Evolutionary conservation across 257 asterid species (phyloP), one percentile per base, ranked within the genome.

Genomic region (Salvia hispanica): DNA sequence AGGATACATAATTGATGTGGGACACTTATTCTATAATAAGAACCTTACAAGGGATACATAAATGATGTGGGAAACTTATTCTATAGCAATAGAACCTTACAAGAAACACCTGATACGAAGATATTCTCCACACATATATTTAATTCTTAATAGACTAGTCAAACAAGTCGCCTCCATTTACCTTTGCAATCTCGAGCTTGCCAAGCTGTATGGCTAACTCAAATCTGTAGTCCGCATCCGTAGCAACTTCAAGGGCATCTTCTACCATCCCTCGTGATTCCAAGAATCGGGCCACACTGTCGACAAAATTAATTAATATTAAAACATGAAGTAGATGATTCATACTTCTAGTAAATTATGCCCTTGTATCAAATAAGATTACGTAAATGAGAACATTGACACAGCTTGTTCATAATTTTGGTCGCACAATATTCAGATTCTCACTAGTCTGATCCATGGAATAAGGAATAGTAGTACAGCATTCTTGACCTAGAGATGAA

Each of bases 181-280:
- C 99, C 96, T 90, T 78, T 9, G 98, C 99, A 77, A 84, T 89
- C 28, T 83, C 96, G 65, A 94, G 87, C 73, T 80, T 89, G 72
- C 98, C 92, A 31, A 94, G 82, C 73, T 91, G 98, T 74, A 94
- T 84, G 76, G 99, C 96, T 34, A 94, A 82, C 79, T 94, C 98
- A 82, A 94, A 94, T 88, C 92, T 86, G 85, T 94, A 91, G 72
- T 94, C 99, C 25, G 95, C 86, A 46, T 89, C 98, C 54, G 96
- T 89, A 39, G 99, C 98, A 74, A 94, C 88, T 79, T 85, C 92
- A 57, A 94, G 78, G 58, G 99, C 99, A 59, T 91, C 96, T 81
- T 82, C 94, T 66, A 82, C 78, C 96, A 91, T 94, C 64, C 92
- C 99, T 44, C 99, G 92, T 50, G 99, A 94, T 77, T 94, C 98